A percentile compares a stretch with the other conserved stretches of the same genome.
phyloP scores from a whole-genome alignment of 1,284 basidiomycete genomes.

The Fereydounia khargensis region DNA sequence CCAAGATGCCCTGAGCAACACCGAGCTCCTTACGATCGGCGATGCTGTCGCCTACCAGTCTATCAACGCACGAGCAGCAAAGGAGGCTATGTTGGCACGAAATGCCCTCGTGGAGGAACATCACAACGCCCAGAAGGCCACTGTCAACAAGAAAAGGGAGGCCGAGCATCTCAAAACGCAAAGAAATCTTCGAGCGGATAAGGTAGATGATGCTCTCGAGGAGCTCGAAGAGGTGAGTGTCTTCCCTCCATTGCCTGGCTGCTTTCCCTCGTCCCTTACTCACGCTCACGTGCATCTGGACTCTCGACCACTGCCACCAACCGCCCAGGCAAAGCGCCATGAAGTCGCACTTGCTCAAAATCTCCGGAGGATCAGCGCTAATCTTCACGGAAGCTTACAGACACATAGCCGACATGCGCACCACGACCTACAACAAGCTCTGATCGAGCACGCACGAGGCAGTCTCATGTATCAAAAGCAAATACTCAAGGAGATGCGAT shows the following conservation, averaged over 20 bases:
- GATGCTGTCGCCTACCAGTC: conserved; percentile 47
- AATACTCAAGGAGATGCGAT: conserved; percentile 27
- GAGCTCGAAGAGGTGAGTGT: conserved; percentile 33
- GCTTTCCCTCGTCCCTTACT: too few relatives aligned
- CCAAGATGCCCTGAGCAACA: conserved; percentile 23
- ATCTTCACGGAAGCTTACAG: conserved; percentile 38
- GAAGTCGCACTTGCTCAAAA: conserved; percentile 29
- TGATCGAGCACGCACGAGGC: conserved; percentile 40
- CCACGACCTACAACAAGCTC: conserved; percentile 39
- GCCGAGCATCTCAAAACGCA: conserved; percentile 38
- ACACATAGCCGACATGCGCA: conserved; percentile 45
- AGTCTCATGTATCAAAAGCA: conserved; percentile 26
- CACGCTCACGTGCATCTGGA: too few relatives aligned
- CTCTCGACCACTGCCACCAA: too few relatives aligned
- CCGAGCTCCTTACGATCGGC: conserved; percentile 33
- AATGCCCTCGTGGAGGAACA: conserved; percentile 51
- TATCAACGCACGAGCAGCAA: conserved; percentile 44
- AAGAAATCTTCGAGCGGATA: conserved; percentile 24
- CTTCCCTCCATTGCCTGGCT: too few relatives aligned
- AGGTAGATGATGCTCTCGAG: conserved; percentile 41
- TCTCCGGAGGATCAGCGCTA: conserved; percentile 25
- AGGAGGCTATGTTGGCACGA: conserved; percentile 45
- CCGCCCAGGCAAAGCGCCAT: conserved; percentile 34
- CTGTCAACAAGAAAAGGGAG: conserved; percentile 38
- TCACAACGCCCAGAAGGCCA: conserved; percentile 35